Conservation (phyloP, 768 basidiomycete genomes). For the Suillus decipiens region DNA sequence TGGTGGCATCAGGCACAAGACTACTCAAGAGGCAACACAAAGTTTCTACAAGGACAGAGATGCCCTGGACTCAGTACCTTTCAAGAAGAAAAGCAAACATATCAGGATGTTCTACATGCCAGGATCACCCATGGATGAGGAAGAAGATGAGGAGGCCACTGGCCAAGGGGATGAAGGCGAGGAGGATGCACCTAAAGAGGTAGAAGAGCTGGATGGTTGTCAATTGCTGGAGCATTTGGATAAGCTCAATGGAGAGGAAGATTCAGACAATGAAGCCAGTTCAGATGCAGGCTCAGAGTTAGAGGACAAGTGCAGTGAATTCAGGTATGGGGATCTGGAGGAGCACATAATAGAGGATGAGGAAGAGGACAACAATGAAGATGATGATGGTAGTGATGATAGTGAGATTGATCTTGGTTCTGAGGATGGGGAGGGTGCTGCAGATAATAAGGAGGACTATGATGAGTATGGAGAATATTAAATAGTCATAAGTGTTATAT, state of each 20-base stretch:
- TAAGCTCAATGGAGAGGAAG: background rate
- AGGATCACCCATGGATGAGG: background rate
- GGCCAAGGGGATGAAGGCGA: no score
- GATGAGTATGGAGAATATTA: background rate
- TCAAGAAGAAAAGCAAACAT: background rate
- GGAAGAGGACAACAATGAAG: background rate
- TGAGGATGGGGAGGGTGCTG: slow-evolving; percentile 1
- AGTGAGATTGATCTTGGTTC: background rate
- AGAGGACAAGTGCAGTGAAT: background rate
- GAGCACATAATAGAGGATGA: background rate
- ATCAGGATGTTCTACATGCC: background rate
- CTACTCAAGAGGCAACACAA: slow-evolving; percentile 5
- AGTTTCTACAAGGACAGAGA: slow-evolving; percentile 1
- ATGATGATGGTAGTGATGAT: background rate
- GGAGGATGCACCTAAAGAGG: no score
- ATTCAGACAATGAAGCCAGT: background rate
- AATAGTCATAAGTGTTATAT: no score
- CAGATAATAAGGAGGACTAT: slow-evolving; percentile 3
- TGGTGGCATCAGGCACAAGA: slow-evolving; percentile 31
- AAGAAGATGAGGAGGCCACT: no score
- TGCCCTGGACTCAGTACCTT: background rate
- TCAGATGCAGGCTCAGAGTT: background rate
- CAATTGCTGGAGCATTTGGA: no score
- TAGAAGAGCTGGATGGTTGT: no score
- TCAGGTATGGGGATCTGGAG: background rate